Base-by-base conservation (phyloP, 805 yeast genomes). In the Wickerhamomyces mucosus region DNA sequence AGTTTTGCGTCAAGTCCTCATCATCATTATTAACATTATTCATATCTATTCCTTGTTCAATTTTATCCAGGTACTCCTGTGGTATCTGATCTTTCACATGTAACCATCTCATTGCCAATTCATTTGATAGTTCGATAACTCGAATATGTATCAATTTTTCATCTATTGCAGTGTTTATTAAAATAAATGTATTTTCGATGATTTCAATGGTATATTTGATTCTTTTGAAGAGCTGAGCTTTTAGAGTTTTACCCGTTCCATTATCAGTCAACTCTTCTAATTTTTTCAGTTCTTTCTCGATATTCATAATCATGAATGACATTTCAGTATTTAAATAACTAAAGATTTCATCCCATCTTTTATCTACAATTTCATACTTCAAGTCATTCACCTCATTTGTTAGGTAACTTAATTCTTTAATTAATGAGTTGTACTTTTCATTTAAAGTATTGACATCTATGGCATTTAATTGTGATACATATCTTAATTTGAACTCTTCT, bases 291-390 rank as follows among this genome's bases (percentile, higher is more conserved):
- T 50, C 52, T 15, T 39, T 48, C 28, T 55, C 55, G 4, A 51
- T 33, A 28, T 48, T 53, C 8, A 40, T 37, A 18, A 53, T 42
- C 19, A 53, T 36, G 24, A 38, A 51, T 1, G 49, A 43, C 4
- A 66, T 46, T 38, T 72, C 72, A 3, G 56, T 48, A 27, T 71
- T 56, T 32, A 76, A 46, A 36, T 59, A 66, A 18, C 55, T 54
- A 38, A 76, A 74, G 3, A 75, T 56, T 16, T 64, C 64, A 39
- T 59, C 54, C 83, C 84, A 78, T 45, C 73, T 63, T 18, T 56
- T 48, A 36, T 73, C 77, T 4, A 78, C 59, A 18, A 68, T 41
- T 26, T 69, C 72, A 4, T 35, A 38, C 41, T 67, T 67, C 37
- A 77, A 53, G 6, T 48, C 53, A 3, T 48, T 47, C 11, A 72